Conservation (phyloP, 2,329 filamentous ascomycete species). For the Ascochyta koolunga region DNA sequence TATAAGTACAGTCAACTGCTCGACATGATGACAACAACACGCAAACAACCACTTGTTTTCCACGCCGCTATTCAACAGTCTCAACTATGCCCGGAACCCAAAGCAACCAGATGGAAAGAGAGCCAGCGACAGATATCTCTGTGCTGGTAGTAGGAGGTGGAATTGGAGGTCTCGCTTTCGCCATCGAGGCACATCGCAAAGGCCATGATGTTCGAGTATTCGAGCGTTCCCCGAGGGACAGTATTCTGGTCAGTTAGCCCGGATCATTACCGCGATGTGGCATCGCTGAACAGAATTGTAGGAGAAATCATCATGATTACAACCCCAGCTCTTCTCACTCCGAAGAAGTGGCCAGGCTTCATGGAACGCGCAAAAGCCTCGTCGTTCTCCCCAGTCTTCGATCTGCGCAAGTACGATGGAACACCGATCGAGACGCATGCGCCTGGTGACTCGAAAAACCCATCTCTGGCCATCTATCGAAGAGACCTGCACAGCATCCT, state of each 20-base stretch:
- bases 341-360: background rate
- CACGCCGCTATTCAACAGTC: background rate
- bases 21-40: background rate
- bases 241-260: background rate
- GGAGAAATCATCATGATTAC: background rate
- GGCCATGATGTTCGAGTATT: background rate
- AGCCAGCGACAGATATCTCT: background rate
- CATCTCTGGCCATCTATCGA: background rate
- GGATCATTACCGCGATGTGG: background rate
- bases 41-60: background rate
- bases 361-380: background rate
- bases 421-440: background rate
- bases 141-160: background rate
- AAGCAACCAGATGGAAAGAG: background rate
- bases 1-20: background rate
- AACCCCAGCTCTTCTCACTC: background rate
- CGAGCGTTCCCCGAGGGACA: background rate
- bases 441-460: background rate
- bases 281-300: background rate
- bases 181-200: background rate
- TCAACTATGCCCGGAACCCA: background rate
- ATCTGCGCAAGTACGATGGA: background rate
- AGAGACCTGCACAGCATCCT: background rate
- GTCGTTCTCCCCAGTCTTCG: background rate
- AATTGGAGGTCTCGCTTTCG: background rate